These are phyloP conservation scores for Pterocarpus santalinus DNA, from an alignment of 306 rosid species.

Conservation along the genomic window DNA sequence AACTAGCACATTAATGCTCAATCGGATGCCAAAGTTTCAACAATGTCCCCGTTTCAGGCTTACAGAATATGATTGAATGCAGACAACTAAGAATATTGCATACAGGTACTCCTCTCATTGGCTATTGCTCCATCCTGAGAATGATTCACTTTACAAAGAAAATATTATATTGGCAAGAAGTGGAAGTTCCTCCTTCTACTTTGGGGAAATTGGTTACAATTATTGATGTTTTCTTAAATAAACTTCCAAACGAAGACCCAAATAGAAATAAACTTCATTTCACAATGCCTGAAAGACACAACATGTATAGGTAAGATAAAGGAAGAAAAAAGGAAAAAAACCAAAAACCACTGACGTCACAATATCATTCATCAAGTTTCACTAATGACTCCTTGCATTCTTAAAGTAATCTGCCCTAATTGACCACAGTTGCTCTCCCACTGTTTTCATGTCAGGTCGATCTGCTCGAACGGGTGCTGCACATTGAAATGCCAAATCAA, in stretches of 20 bases:
- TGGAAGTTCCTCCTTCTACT: neutral
- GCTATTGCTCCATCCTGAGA: neutral
- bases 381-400: constrained; percentile 53
- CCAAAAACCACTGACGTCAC: neutral
- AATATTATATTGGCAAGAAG: constrained; percentile 10
- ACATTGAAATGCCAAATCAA: constrained; percentile 82
- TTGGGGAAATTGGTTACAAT: neutral
- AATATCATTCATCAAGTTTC: constrained; percentile 29
- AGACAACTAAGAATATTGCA: neutral
- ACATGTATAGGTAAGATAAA: constrained; percentile 35
- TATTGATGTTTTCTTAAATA: neutral
- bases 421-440: constrained; percentile 89
- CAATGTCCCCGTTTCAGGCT: too few species aligned
- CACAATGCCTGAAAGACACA: constrained; percentile 42
- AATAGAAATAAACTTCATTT: constrained; percentile 42
- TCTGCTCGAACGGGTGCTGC: constrained; percentile 86
- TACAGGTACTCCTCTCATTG: neutral
- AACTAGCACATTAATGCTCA: neutral
- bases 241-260: constrained; percentile 27
- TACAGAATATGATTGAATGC: neutral
- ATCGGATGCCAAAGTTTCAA: too few species aligned
- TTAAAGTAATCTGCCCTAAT: constrained; percentile 83
- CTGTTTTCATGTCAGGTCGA: constrained; percentile 91
- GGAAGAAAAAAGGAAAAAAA: neutral
- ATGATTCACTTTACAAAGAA: constrained; percentile 5